Percentiles rank a stretch among this genome's conserved stretches.
These are phyloP conservation scores for Nakataea oryzae DNA, from an alignment of 2,329 filamentous ascomycete species.

Conservation along the genomic window DNA sequence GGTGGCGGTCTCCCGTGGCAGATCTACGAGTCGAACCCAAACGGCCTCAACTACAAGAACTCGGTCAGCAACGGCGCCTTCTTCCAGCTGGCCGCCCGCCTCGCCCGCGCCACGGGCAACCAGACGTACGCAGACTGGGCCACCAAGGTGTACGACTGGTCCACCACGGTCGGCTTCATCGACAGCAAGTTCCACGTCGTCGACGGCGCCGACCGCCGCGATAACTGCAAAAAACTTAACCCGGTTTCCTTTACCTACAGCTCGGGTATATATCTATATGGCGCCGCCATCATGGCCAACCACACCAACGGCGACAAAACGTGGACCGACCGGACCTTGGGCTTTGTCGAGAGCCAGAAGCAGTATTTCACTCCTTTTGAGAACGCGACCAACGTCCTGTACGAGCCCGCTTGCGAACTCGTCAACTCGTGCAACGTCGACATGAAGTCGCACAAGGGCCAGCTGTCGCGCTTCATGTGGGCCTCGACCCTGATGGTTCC, in stretches of 20 bases:
- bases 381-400: slow-evolving; percentile 50
- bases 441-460: slow-evolving; percentile 59
- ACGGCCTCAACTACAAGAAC: slow-evolving; percentile 77
- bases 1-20: slow-evolving; percentile 72
- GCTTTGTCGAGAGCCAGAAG: slow-evolving; percentile 38
- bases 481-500: slow-evolving; percentile 46
- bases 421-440: slow-evolving; percentile 47
- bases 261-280: slow-evolving; percentile 55
- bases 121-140: slow-evolving; percentile 59
- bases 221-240: slow-evolving; percentile 43
- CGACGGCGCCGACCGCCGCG: slow-evolving; percentile 47
- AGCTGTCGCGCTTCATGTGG: slow-evolving; percentile 55
- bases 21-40: slow-evolving; percentile 62
- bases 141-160: slow-evolving; percentile 57
- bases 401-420: slow-evolving; percentile 55
- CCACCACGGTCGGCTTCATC: slow-evolving; percentile 43
- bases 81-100: slow-evolving; percentile 68
- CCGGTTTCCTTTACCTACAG: slow-evolving; percentile 54
- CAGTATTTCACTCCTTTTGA: slow-evolving; percentile 42
- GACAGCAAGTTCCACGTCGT: slow-evolving; percentile 43
- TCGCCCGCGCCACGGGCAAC: slow-evolving; percentile 60
- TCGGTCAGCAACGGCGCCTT: slow-evolving; percentile 72
- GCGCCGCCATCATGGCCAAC: slow-evolving; percentile 54
- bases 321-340: slow-evolving; percentile 42
- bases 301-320: slow-evolving; percentile 33